phyloP scores from a whole-genome alignment of 2,329 filamentous ascomycete genomes.

The Diaporthe citriasiana region DNA sequence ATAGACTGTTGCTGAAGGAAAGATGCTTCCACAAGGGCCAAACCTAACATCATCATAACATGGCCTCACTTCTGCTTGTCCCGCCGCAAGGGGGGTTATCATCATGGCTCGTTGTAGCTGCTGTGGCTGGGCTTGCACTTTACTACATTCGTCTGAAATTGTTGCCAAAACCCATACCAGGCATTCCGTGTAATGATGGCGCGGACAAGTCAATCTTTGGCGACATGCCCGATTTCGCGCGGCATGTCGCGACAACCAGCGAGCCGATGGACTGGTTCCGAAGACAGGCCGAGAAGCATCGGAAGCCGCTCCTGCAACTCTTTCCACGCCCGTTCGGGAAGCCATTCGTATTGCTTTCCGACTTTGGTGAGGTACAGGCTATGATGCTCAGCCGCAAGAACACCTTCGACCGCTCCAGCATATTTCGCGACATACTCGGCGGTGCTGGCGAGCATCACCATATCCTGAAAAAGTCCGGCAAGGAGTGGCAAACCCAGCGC shows the following conservation, averaged over 20 bases:
- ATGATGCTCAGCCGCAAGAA: slow-evolving; percentile 44
- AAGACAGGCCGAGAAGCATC: background rate
- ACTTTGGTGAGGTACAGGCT: slow-evolving; percentile 44
- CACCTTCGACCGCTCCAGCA: slow-evolving; percentile 35
- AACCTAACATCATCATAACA: background rate
- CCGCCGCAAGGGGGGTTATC: background rate
- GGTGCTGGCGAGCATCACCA: slow-evolving; percentile 22
- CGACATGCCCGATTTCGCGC: background rate
- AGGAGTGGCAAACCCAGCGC: slow-evolving; percentile 9
- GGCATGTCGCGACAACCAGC: background rate
- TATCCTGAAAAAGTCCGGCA: slow-evolving; percentile 17
- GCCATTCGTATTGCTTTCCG: slow-evolving; percentile 43
- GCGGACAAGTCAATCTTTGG: slow-evolving; percentile 8
- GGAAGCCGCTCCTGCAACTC: slow-evolving; percentile 56
- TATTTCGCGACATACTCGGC: slow-evolving; percentile 26
- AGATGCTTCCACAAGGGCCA: background rate
- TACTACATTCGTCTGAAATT: slow-evolving; percentile 1
- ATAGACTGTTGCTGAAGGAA: background rate
- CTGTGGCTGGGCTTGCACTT: background rate
- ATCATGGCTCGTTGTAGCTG: background rate
- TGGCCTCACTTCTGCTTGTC: background rate
- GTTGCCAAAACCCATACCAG: slow-evolving; percentile 29
- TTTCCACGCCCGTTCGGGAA: slow-evolving; percentile 58
- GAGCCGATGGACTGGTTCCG: slow-evolving; percentile 20
- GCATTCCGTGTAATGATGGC: slow-evolving; percentile 32